Conservation (phyloP, 129 eudicot genomes). For the Chrysanthemum makinoi region DNA sequence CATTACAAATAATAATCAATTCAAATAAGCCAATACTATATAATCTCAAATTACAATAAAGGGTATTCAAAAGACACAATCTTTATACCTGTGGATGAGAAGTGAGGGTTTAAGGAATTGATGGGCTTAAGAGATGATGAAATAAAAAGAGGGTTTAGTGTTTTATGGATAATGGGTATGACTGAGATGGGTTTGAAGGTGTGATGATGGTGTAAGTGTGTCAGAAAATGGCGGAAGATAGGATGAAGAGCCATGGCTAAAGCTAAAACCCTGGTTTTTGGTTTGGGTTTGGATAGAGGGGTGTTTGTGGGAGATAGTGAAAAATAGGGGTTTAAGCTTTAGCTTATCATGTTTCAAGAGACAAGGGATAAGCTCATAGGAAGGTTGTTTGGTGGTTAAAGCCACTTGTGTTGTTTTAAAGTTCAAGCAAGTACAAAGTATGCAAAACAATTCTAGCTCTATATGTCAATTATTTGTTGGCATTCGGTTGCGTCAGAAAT, state of each 20-base stretch:
- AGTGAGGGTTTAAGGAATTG: conserved; percentile 32
- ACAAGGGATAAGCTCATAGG: too few species aligned
- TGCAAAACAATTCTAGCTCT: too few species aligned
- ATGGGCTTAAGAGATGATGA: conserved; percentile 24
- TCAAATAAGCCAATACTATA: not conserved
- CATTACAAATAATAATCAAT: not conserved
- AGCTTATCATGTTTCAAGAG: too few species aligned
- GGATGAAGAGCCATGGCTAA: conserved; percentile 42
- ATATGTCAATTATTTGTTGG: too few species aligned
- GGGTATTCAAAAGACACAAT: not conserved
- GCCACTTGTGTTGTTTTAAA: too few species aligned
- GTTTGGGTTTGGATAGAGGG: not conserved
- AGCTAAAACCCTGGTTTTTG: conserved; percentile 10
- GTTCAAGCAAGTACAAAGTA: too few species aligned
- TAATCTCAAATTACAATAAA: too few species aligned
- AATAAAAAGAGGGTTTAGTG: conserved; percentile 36
- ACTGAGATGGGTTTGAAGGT: conserved; percentile 27
- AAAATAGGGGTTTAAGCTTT: too few species aligned
- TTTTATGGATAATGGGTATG: conserved; percentile 29
- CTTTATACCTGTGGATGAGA: conserved; percentile 34
- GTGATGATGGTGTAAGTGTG: conserved; percentile 33
- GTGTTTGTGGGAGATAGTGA: not conserved
- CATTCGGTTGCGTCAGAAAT: too few species aligned
- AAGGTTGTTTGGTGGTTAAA: too few species aligned
- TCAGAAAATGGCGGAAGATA: conserved; percentile 43